A percentile compares a stretch with the other conserved stretches of the same genome.
Evolutionary conservation across 2,329 filamentous ascomycete species (phyloP).

Genomic region (Exophiala alcalophila): DNA sequence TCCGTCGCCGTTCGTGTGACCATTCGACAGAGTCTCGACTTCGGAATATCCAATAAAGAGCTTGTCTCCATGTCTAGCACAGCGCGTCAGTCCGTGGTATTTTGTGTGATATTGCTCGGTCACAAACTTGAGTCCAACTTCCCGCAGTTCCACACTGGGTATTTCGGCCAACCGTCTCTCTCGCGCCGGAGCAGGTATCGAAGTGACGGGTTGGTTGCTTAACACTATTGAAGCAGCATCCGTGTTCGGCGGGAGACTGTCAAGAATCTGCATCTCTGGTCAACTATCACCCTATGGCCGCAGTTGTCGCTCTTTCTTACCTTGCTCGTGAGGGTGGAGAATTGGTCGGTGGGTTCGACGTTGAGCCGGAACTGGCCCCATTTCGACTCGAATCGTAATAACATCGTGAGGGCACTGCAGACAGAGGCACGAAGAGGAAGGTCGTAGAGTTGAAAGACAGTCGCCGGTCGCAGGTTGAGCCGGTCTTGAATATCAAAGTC

Average conservation of each 20-base stretch:
- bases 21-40: constrained; percentile 51
- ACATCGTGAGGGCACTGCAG: constrained; percentile 51
- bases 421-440: constrained; percentile 1
- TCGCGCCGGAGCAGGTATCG: constrained; percentile 45
- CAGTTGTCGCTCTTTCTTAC: constrained; percentile 31
- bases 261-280: constrained; percentile 46
- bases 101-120: constrained; percentile 1
- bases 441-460: not conserved
- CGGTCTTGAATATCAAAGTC: not conserved
- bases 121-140: constrained; percentile 57
- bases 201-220: constrained; percentile 59
- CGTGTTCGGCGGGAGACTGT: constrained; percentile 57
- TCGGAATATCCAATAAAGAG: constrained; percentile 81
- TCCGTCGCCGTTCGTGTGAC: constrained; percentile 36
- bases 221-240: constrained; percentile 56
- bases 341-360: constrained; percentile 70
- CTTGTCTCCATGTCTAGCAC: constrained; percentile 76
- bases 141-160: constrained; percentile 54
- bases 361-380: constrained; percentile 89
- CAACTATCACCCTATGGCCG: not conserved
- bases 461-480: too few relatives aligned
- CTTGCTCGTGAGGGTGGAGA: constrained; percentile 55
- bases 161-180: constrained; percentile 53
- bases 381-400: constrained; percentile 82
- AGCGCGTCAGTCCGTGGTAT: constrained; percentile 18